Conservation (phyloP, 768 basidiomycete species). For the Tulasnella calospora region DNA sequence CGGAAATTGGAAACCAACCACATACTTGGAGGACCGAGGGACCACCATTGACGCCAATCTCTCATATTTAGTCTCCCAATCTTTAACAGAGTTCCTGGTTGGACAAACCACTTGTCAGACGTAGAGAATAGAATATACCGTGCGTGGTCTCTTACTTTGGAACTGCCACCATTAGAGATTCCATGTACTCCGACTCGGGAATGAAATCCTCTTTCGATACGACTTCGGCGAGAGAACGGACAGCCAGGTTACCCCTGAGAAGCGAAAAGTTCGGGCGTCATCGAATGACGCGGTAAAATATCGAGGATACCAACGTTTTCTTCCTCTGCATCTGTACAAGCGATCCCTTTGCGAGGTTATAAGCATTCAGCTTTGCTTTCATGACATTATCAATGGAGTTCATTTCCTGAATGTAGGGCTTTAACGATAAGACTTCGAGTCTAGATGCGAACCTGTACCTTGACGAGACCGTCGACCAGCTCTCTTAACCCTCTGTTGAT, state of each 20-base stretch:
- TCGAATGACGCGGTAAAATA: background rate
- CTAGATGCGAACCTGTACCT: constrained; percentile 49
- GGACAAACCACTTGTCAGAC: constrained; percentile 19
- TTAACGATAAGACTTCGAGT: background rate
- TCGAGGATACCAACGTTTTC: constrained; percentile 59
- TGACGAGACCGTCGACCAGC: constrained; percentile 76
- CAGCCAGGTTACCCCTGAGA: constrained; percentile 86
- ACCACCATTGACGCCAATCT: constrained; percentile 84
- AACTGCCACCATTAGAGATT: constrained; percentile 88
- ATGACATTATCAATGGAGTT: constrained; percentile 88
- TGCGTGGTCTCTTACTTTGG: constrained; percentile 61
- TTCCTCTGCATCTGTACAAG: constrained; percentile 89
- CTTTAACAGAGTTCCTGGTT: constrained; percentile 67
- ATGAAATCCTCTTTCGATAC: constrained; percentile 78
- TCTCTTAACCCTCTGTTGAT: constrained; percentile 76
- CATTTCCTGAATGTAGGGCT: constrained; percentile 65
- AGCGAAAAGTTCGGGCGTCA: background rate
- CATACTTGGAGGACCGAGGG: constrained; percentile 82
- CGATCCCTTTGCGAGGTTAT: constrained; percentile 90
- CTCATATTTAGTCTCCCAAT: constrained; percentile 89
- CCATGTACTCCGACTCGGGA: constrained; percentile 86
- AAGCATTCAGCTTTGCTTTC: constrained; percentile 85
- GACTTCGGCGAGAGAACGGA: constrained; percentile 77
- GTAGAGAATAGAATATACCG: background rate
- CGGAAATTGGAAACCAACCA: constrained; percentile 22